Evolutionary conservation across 75 land plant species (phyloP).

Genomic region (Selaginella tamariscina): DNA sequence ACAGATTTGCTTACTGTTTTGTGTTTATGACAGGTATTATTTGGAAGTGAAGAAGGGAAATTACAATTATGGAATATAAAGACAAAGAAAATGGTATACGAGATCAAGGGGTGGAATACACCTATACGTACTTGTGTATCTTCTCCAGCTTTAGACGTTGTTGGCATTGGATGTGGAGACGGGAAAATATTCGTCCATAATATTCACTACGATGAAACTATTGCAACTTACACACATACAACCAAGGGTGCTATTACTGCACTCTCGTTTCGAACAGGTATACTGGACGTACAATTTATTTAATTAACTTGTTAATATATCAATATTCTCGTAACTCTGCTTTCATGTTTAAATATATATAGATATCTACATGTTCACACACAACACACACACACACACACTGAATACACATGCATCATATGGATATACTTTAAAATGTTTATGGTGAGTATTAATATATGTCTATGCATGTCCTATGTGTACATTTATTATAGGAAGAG

Average conservation of each 20-base stretch:
- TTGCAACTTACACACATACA: conserved; percentile 6
- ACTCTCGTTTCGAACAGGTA: conserved; percentile 25
- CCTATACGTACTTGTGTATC: conserved; percentile 16
- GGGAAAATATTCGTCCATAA: conserved; percentile 9
- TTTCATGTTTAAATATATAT: too few species aligned
- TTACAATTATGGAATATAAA: conserved; percentile 11
- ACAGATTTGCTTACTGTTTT: background rate
- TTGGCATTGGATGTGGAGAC: conserved; percentile 6
- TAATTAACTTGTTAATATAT: too few species aligned
- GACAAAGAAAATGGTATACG: background rate
- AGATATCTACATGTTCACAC: too few species aligned
- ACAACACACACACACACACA: too few species aligned
- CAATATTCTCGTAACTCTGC: too few species aligned
- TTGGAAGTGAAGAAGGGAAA: conserved; percentile 23
- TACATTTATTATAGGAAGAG: too few species aligned
- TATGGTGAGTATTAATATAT: too few species aligned
- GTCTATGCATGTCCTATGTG: too few species aligned
- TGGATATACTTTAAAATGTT: too few species aligned
- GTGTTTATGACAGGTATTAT: background rate
- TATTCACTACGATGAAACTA: conserved; percentile 11
- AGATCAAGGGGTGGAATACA: conserved; percentile 5
- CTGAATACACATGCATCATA: background rate
- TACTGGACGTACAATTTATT: too few species aligned
- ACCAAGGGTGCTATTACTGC: background rate
- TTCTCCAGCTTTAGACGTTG: conserved; percentile 2